Conservation (phyloP, 768 basidiomycete genomes). For the Phallus indusiatus region DNA sequence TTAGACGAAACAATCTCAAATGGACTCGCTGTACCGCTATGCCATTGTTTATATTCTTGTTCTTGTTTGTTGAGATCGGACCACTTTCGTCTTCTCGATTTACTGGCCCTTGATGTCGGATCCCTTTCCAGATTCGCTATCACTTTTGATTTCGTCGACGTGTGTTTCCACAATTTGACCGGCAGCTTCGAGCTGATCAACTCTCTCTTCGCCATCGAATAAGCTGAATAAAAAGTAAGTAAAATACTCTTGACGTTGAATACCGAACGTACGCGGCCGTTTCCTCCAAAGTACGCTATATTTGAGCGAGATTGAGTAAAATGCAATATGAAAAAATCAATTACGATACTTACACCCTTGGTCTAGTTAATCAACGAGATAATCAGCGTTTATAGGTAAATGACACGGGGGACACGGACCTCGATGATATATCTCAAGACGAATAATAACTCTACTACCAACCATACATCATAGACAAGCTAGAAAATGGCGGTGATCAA, state of each 20-base stretch:
- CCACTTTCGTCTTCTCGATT: not conserved
- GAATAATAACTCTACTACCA: conserved; percentile 56
- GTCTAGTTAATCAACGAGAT: conserved; percentile 3
- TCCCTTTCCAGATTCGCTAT: not conserved
- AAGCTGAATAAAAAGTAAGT: conserved; percentile 19
- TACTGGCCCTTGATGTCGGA: not conserved
- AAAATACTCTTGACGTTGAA: not conserved
- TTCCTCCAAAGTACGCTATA: conserved; percentile 65
- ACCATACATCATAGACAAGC: conserved; percentile 54
- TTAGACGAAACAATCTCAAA: too few relatives aligned
- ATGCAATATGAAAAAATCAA: not conserved
- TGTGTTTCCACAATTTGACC: not conserved
- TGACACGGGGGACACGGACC: not conserved
- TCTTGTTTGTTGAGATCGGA: too few relatives aligned
- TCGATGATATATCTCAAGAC: conserved; percentile 46
- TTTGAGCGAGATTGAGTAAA: conserved; percentile 15
- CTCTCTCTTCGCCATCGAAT: conserved; percentile 60
- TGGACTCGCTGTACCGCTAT: too few relatives aligned
- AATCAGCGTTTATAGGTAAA: not conserved
- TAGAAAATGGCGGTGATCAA: not conserved
- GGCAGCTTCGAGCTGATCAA: conserved; percentile 21
- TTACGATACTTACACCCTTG: conserved; percentile 20
- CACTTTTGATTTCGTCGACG: not conserved
- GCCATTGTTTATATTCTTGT: too few relatives aligned
- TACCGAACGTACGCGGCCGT: conserved; percentile 39